These are phyloP conservation scores for Gaeumannomyces sp. DNA, from an alignment of 2,329 filamentous ascomycete genomes.

Conservation along the genomic window DNA sequence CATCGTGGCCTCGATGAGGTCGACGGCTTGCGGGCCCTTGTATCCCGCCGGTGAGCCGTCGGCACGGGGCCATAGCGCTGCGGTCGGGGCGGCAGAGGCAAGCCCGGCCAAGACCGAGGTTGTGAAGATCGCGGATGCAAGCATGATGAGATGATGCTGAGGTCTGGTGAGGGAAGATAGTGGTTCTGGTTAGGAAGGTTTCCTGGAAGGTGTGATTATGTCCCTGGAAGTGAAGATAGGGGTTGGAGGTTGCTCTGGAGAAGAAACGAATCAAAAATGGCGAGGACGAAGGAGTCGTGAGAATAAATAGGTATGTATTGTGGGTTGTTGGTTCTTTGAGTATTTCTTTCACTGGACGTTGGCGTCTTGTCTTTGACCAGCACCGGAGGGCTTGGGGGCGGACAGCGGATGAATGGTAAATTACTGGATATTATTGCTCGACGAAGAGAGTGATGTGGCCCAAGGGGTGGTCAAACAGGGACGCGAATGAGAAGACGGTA, in stretches of 20 bases:
- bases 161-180: neutral
- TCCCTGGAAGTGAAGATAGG: neutral
- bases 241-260: neutral
- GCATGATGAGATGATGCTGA: neutral
- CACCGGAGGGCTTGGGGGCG: neutral
- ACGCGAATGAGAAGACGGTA: neutral
- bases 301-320: neutral
- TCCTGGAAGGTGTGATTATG: neutral
- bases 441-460: neutral
- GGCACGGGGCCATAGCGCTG: neutral
- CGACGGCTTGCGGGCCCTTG: slow-evolving; percentile 21
- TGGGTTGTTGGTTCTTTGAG: neutral
- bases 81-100: slow-evolving; percentile 1
- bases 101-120: slow-evolving; percentile 4
- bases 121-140: neutral
- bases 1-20: slow-evolving; percentile 47
- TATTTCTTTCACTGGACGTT: neutral
- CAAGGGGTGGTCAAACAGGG: no score
- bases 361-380: neutral
- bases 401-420: neutral
- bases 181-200: neutral
- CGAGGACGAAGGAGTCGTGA: neutral
- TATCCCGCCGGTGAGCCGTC: neutral
- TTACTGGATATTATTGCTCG: neutral
- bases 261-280: neutral